Conservation (phyloP, 169 alveolate genomes). For the Fabrea salina region DNA sequence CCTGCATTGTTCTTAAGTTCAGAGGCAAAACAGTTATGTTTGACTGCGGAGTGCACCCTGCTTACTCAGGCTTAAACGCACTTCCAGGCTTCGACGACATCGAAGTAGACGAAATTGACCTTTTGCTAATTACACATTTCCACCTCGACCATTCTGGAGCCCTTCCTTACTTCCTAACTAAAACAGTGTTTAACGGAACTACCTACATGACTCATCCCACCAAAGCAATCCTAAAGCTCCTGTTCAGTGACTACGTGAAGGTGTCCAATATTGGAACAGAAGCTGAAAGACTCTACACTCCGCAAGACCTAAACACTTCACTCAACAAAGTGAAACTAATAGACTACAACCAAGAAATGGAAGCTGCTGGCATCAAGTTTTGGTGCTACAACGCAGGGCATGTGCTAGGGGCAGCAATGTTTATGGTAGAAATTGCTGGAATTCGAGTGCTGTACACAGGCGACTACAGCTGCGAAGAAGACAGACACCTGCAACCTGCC, state of each 20-base stretch:
- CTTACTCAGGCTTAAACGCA: constrained; percentile 95
- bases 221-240: constrained; percentile 91
- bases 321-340: constrained; percentile 86
- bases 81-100: constrained; percentile 96
- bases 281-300: constrained; percentile 86
- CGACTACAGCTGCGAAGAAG: constrained; percentile 96
- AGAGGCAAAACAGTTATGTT: constrained; percentile 93
- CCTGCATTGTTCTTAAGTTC: constrained; percentile 93
- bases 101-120: constrained; percentile 91
- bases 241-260: constrained; percentile 93
- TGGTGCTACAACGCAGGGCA: constrained; percentile 98
- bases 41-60: constrained; percentile 99
- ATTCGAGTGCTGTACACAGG: constrained; percentile 98
- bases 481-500: constrained; percentile 95
- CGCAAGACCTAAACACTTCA: constrained; percentile 90
- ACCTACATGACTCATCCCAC: constrained; percentile 96
- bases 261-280: constrained; percentile 67
- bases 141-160: constrained; percentile 99
- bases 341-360: constrained; percentile 92
- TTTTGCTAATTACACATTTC: constrained; percentile 95
- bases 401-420: constrained; percentile 99
- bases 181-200: constrained; percentile 93
- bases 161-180: constrained; percentile 92
- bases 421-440: constrained; percentile 96
- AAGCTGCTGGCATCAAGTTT: constrained; percentile 88